Evolutionary conservation across 1,139 yeast species (phyloP).

Genomic region (Pichia sp.): DNA sequence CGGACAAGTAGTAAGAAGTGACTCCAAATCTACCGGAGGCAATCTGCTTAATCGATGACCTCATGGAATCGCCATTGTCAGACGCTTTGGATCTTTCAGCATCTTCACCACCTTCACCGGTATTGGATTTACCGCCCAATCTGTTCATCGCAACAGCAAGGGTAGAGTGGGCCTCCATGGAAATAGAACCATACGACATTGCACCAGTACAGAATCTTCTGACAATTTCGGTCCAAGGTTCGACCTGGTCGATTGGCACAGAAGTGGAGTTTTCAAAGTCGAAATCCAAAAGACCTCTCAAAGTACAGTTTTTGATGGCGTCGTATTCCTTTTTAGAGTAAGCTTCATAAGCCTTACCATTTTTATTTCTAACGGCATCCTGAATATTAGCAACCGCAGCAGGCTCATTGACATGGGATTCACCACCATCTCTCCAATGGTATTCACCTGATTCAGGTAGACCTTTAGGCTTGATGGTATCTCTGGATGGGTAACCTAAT

Average conservation of each 20-base stretch:
- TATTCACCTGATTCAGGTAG: conserved; percentile 96
- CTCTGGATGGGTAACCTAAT: conserved; percentile 81
- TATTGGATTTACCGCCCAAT: conserved; percentile 93
- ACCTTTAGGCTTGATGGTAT: conserved; percentile 62
- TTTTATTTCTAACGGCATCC: conserved; percentile 95
- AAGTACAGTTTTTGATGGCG: conserved; percentile 86
- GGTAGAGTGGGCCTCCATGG: conserved; percentile 97
- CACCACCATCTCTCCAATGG: conserved; percentile 99
- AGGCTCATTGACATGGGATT: conserved; percentile 90
- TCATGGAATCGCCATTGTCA: conserved; percentile 92
- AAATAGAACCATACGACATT: conserved; percentile 97
- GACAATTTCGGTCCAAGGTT: conserved; percentile 99
- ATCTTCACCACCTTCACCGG: conserved; percentile 99
- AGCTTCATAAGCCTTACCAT: conserved; percentile 86
- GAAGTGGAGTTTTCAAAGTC: conserved; percentile 67
- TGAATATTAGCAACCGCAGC: conserved; percentile 91
- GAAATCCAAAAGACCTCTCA: conserved; percentile 89
- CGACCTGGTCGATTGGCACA: conserved; percentile 95
- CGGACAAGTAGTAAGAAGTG: conserved; percentile 87
- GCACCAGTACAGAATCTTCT: conserved; percentile 98
- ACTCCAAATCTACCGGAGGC: conserved; percentile 99
- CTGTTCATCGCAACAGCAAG: conserved; percentile 98
- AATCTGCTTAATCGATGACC: conserved; percentile 95
- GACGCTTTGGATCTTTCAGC: conserved; percentile 79
- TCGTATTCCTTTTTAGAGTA: conserved; percentile 88